A percentile compares a stretch with the other conserved stretches of the same genome.
Evolutionary conservation across 2,329 filamentous ascomycete species (phyloP).

Genomic region (Endocalyx cinctus): DNA sequence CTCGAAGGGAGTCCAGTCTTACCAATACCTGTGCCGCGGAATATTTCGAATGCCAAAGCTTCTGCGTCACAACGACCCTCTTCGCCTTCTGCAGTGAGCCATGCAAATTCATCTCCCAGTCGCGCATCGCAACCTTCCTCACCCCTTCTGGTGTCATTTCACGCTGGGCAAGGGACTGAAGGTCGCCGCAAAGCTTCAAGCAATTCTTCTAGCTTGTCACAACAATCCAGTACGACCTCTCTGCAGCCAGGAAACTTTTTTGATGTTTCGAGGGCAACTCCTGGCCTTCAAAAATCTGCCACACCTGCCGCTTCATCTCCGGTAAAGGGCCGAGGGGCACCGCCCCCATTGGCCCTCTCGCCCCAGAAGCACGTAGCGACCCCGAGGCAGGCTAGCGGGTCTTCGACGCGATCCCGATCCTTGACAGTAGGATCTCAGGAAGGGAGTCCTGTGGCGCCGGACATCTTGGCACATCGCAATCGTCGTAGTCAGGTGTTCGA

Average conservation of each 20-base stretch:
- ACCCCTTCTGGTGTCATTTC: conserved; percentile 93
- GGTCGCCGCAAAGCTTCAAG: conserved; percentile 84
- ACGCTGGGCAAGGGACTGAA: conserved; percentile 76
- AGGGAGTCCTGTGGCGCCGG: conserved; percentile 67
- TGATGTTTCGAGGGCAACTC: conserved; percentile 63
- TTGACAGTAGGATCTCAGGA: conserved; percentile 94
- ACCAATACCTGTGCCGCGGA: conserved; percentile 74
- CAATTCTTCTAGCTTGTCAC: conserved; percentile 77
- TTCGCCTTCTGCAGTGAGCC: conserved; percentile 77
- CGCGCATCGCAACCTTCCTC: conserved; percentile 76
- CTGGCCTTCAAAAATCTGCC: conserved; percentile 56
- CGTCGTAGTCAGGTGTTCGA: conserved; percentile 92
- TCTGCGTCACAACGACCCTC: conserved; percentile 63
- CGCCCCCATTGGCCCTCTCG: conserved; percentile 48
- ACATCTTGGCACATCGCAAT: conserved; percentile 70
- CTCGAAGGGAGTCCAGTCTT: conserved; percentile 83
- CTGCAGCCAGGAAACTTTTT: conserved; percentile 68
- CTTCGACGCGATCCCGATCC: conserved; percentile 72
- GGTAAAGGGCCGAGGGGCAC: conserved; percentile 48
- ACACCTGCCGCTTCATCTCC: conserved; percentile 53
- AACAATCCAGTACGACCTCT: conserved; percentile 62
- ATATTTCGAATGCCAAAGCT: conserved; percentile 76
- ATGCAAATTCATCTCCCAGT: conserved; percentile 81
- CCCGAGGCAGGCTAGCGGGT: conserved; percentile 56
- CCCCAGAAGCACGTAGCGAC: conserved; percentile 61